phyloP scores from a whole-genome alignment of 2,329 filamentous ascomycete genomes.

The Phaeophleospora eucalypticola region DNA sequence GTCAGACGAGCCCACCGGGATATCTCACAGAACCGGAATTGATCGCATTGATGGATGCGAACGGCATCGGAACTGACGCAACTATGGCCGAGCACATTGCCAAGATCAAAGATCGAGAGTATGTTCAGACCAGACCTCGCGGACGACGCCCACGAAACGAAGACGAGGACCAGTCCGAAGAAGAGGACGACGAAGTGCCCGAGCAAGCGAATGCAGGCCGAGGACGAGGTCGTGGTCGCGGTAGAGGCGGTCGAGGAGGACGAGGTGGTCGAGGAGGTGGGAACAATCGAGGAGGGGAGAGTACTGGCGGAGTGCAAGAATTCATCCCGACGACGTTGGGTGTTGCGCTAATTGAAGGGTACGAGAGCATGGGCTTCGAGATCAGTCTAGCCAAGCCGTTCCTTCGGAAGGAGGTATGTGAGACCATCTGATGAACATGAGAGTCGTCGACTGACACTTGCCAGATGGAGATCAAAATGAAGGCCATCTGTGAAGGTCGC shows the following conservation, averaged over 20 bases:
- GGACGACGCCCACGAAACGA: constrained; percentile 20
- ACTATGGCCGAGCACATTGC: constrained; percentile 99
- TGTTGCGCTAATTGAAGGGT: constrained; percentile 86
- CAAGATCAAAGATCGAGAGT: constrained; percentile 87
- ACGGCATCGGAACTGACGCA: constrained; percentile 95
- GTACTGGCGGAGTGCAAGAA: constrained; percentile 61
- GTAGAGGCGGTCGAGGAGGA: constrained; percentile 35
- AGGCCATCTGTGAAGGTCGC: constrained; percentile 86
- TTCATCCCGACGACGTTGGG: constrained; percentile 92
- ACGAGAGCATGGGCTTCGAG: constrained; percentile 89
- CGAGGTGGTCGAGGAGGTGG: constrained; percentile 49
- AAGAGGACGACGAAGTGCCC: constrained; percentile 34
- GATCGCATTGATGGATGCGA: constrained; percentile 95
- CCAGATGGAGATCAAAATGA: constrained; percentile 91
- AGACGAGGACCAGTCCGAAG: constrained; percentile 33
- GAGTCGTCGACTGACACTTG: constrained; percentile 7
- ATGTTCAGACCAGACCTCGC: constrained; percentile 65
- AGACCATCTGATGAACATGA: neutral
- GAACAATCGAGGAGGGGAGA: constrained; percentile 45
- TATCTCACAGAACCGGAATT: constrained; percentile 94
- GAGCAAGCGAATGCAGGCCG: constrained; percentile 33
- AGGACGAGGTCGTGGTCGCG: constrained; percentile 37
- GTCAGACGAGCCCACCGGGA: constrained; percentile 78
- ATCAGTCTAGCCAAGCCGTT: constrained; percentile 94
- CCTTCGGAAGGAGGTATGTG: constrained; percentile 71